A percentile compares a stretch with the other conserved stretches of the same genome.
Conservation (phyloP, 139 green algal species). For the Astrephomene gubernaculifera region DNA sequence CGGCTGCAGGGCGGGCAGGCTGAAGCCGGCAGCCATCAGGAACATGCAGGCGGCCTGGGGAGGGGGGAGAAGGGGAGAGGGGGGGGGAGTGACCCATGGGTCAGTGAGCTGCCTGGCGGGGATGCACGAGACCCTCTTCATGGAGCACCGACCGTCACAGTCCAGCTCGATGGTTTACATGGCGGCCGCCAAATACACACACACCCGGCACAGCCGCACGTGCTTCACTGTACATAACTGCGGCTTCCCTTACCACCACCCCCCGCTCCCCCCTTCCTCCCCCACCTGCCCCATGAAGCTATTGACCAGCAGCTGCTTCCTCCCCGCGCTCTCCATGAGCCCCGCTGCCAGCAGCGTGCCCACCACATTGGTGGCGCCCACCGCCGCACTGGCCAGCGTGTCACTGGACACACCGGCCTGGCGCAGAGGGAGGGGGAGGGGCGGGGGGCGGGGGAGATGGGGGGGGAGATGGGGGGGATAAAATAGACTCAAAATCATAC, state of each 20-base stretch:
- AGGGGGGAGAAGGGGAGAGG: neutral
- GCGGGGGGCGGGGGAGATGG: neutral
- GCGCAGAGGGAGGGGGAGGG: neutral
- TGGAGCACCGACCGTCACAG: too few relatives aligned
- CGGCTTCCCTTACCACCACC: neutral
- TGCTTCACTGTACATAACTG: too few relatives aligned
- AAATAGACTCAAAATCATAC: too few relatives aligned
- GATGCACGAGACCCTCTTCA: too few relatives aligned
- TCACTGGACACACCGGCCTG: conserved; percentile 88
- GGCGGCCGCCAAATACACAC: too few relatives aligned
- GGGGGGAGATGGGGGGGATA: neutral
- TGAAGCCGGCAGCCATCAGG: conserved; percentile 84
- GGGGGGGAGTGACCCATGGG: neutral
- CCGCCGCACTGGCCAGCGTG: conserved; percentile 88
- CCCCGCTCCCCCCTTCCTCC: neutral
- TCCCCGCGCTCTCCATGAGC: conserved; percentile 86
- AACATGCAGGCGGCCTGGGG: conserved; percentile 69
- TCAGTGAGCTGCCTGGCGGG: neutral
- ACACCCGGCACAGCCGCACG: too few relatives aligned
- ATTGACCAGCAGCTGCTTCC: conserved; percentile 87
- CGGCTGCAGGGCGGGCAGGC: conserved; percentile 68
- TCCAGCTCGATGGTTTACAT: too few relatives aligned
- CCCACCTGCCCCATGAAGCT: conserved; percentile 50
- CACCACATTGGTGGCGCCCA: conserved; percentile 92
- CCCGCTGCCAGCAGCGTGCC: conserved; percentile 84